Percentiles rank a stretch among this genome's conserved stretches.
Conservation (phyloP, 2,329 filamentous ascomycete species). For the Rutstroemia sp. region DNA sequence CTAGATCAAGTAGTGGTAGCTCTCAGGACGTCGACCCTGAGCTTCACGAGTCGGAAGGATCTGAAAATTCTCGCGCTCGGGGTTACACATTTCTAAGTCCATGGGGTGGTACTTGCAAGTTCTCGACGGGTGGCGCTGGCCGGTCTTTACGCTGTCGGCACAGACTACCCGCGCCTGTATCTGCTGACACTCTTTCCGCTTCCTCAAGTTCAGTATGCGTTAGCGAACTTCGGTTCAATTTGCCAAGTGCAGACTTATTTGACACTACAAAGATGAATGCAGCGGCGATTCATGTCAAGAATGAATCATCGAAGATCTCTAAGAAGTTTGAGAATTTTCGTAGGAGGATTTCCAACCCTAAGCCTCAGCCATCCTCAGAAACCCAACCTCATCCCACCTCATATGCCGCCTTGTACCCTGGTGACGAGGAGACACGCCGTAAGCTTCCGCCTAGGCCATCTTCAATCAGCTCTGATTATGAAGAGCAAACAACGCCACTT, state of each 20-base stretch:
- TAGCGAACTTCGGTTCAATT: slow-evolving; percentile 85
- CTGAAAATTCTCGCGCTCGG: slow-evolving; percentile 23
- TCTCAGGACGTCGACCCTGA: slow-evolving; percentile 4
- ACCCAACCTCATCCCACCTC: slow-evolving; percentile 18
- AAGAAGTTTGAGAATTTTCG: slow-evolving; percentile 14
- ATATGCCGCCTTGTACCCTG: slow-evolving; percentile 18
- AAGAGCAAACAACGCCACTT: slow-evolving; percentile 1
- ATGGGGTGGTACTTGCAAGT: slow-evolving; percentile 84
- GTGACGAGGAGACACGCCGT: slow-evolving; percentile 19
- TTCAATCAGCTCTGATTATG: slow-evolving; percentile 13
- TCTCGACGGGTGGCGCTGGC: slow-evolving; percentile 69
- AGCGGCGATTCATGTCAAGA: slow-evolving; percentile 4
- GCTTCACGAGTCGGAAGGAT: slow-evolving; percentile 2
- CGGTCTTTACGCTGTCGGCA: slow-evolving; percentile 70
- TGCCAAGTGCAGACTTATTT: slow-evolving; percentile 54
- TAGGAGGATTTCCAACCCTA: slow-evolving; percentile 11
- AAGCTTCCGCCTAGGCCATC: slow-evolving; percentile 19
- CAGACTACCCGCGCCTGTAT: slow-evolving; percentile 44
- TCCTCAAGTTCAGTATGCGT: slow-evolving; percentile 34
- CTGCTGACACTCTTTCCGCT: slow-evolving; percentile 11
- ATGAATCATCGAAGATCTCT: slow-evolving; percentile 2
- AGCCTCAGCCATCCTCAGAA: slow-evolving; percentile 20
- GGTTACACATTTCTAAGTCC: slow-evolving; percentile 77
- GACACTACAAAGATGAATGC: slow-evolving; percentile 9
- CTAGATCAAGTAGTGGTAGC: slow-evolving; percentile 12